Conservation (phyloP, 176 grass and related monocot genomes). For the maize (Zea mays) region Zm-B73-REFERENCE-NAM-5.0 NC_050097.1:234823501-234824000, state of each 20-base stretch:
- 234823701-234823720: background rate
- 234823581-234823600: constrained; percentile 41
- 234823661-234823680: constrained; percentile 29
- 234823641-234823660: constrained; percentile 50
- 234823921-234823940: constrained; percentile 4
- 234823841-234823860: constrained; percentile 17
- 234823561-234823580: constrained; percentile 44
- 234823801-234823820: background rate
- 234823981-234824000: constrained; percentile 53
- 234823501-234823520: constrained; percentile 88
- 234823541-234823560: constrained; percentile 67
- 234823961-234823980: constrained; percentile 30
- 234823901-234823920: background rate
- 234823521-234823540: constrained; percentile 74
- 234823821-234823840: constrained; percentile 1
- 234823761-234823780: constrained; percentile 22
- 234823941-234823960: constrained; percentile 21
- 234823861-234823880: constrained; percentile 8
- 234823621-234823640: constrained; percentile 51
- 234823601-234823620: constrained; percentile 43
- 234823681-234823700: constrained; percentile 11
- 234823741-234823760: constrained; percentile 11
- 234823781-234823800: background rate
- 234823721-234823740: background rate
- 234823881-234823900: constrained; percentile 19